Percentiles rank a stretch among this genome's conserved stretches.
Evolutionary conservation across 257 asterid genomes (phyloP).

Genomic region (Voacanga thouarsii): DNA sequence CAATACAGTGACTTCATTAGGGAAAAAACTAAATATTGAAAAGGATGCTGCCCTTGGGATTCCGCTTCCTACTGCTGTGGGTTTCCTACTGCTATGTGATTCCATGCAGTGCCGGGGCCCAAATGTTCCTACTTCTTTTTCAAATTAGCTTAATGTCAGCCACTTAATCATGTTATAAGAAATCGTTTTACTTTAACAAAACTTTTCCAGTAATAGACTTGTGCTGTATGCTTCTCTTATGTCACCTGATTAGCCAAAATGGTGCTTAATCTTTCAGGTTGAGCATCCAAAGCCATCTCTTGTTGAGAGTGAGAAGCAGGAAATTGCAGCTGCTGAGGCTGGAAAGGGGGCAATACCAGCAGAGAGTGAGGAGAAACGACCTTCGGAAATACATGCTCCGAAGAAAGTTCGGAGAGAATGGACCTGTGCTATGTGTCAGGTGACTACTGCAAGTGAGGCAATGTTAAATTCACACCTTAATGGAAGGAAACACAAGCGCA

Average conservation of each 20-base stretch:
- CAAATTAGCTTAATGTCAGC: no score
- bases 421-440: slow-evolving; percentile 37
- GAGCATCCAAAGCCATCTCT: background rate
- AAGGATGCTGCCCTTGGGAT: background rate
- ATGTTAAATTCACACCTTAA: slow-evolving; percentile 26
- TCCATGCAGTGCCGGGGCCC: background rate
- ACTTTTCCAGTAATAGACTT: no score
- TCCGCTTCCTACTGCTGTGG: background rate
- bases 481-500: slow-evolving; percentile 35
- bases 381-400: background rate
- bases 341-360: slow-evolving; percentile 16
- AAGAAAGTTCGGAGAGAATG: slow-evolving; percentile 20
- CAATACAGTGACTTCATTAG: background rate
- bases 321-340: slow-evolving; percentile 5
- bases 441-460: slow-evolving; percentile 19
- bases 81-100: background rate
- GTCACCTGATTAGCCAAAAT: background rate
- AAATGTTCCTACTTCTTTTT: background rate
- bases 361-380: background rate
- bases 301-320: background rate
- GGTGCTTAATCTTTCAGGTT: background rate
- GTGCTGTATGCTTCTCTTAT: no score
- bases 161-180: no score
- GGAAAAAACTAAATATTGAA: no score
- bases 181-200: no score